phyloP scores from a whole-genome alignment of 139 green algal species.

The Chlorella sp. region DNA sequence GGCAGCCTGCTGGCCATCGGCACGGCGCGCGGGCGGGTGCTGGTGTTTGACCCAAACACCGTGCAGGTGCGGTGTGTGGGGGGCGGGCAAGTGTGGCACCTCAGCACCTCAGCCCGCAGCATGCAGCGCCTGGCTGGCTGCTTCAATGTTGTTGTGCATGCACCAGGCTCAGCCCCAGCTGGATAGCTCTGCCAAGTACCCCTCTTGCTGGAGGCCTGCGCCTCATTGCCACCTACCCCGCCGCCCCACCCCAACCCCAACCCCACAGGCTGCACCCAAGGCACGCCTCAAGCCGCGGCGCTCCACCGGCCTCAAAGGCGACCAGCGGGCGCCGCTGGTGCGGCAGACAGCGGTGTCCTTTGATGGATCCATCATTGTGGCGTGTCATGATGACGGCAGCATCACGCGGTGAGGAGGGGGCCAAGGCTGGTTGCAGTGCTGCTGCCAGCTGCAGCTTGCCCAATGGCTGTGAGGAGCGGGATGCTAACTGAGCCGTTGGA shows the following conservation, averaged over 20 bases:
- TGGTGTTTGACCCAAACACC: slow-evolving; percentile 54
- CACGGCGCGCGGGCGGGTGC: slow-evolving; percentile 56
- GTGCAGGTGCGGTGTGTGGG: not conserved
- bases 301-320: not conserved
- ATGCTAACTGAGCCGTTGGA: too few species aligned
- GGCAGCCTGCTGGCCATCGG: slow-evolving; percentile 67
- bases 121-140: too few species aligned
- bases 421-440: too few species aligned
- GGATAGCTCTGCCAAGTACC: too few species aligned
- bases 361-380: slow-evolving; percentile 66
- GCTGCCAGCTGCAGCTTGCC: too few species aligned
- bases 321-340: slow-evolving; percentile 50
- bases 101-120: too few species aligned
- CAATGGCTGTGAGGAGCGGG: too few species aligned
- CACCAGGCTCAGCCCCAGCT: too few species aligned
- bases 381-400: slow-evolving; percentile 68
- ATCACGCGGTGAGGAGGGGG: slow-evolving; percentile 63
- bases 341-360: slow-evolving; percentile 77
- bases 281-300: slow-evolving; percentile 24
- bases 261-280: slow-evolving; percentile 9
- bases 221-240: not conserved
- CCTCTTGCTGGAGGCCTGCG: not conserved
- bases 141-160: too few species aligned
- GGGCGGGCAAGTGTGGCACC: too few species aligned
- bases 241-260: too few species aligned